Base-by-base conservation (phyloP, 805 yeast species). In the Pichia gijzeniarum region DNA sequence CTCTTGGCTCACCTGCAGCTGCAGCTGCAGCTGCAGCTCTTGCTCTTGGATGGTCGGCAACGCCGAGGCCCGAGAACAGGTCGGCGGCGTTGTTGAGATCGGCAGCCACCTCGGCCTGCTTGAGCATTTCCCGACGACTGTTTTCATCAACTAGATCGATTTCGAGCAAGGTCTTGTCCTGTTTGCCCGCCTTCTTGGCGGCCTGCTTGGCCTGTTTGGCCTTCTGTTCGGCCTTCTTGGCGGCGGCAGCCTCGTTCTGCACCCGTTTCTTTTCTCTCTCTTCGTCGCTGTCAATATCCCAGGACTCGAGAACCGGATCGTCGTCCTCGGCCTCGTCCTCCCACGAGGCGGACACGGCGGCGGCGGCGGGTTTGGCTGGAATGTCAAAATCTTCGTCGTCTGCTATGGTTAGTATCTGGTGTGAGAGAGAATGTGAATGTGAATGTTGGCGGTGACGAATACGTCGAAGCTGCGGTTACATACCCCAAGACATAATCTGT, bases 31-130 rank as follows among this genome's bases (percentile, higher is more conserved):
- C n/a, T n/a, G n/a, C 40, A 55, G 61, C 61, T 21, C 51, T 51
- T 47, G 77, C 80, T 48, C 78, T 67, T 38, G 81, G 81, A 54
- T 76, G 81, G 31, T 69, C 80, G 20, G 79, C 76, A 44, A 76
- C 74, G 35, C 77, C 76, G 53, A 72, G 70, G 14, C 87, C 88
- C 28, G 89, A 95, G 61, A 91, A 88, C 56, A 91, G 71, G 56
- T 86, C 95, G 8, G 95, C 91, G 27, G 99, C 98, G 61, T 86
- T 87, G 65, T 86, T 87, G 64, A 91, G 72, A 68, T 91, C 99
- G 22, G 95, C 77, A 40, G 79, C 82, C 48, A 87, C 58, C 67
- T 91, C 95, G 18, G 93, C 95, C 62, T 83, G 72, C 59, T 73
- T 82, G 65, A 85, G 72, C 64, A 89, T 65, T 59, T 84, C 89